Percentiles rank a stretch among this genome's conserved stretches.
phyloP scores from a whole-genome alignment of 2,329 filamentous ascomycete genomes.

The Aureobasidium sp. region DNA sequence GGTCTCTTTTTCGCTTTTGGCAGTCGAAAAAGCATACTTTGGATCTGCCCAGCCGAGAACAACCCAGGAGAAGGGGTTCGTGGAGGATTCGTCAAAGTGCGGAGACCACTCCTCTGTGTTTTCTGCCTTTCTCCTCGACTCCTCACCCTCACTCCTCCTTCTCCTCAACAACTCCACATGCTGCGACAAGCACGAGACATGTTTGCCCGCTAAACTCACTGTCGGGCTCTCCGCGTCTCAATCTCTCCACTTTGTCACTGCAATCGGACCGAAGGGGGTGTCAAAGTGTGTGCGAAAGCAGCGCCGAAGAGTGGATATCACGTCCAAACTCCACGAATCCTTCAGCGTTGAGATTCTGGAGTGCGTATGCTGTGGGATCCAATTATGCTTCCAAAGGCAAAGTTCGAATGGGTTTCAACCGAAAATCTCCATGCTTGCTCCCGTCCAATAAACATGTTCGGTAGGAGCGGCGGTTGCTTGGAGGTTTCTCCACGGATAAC shows the following conservation, averaged over 20 bases:
- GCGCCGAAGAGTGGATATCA: slow-evolving; percentile 2
- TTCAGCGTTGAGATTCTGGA: slow-evolving; percentile 3
- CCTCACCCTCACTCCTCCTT: not conserved
- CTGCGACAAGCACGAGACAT: not conserved
- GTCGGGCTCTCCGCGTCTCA: slow-evolving; percentile 1
- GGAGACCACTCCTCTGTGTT: not conserved
- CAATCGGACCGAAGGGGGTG: slow-evolving; percentile 1
- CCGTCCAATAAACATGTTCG: not conserved
- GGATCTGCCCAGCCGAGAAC: not conserved
- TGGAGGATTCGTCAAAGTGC: not conserved
- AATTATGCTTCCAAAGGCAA: not conserved
- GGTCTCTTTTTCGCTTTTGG: not conserved
- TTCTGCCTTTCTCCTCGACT: not conserved
- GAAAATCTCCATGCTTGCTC: not conserved
- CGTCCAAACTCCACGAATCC: not conserved
- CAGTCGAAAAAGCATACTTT: not conserved
- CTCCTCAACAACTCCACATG: not conserved
- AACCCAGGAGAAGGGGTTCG: not conserved
- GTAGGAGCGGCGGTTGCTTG: not conserved
- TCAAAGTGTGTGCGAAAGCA: not conserved
- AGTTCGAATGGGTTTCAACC: not conserved
- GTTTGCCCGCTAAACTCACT: not conserved
- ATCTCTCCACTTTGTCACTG: not conserved
- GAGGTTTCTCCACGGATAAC: not conserved
- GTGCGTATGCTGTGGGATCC: not conserved